Evolutionary conservation across 306 rosid genomes (phyloP), one percentile per base, ranked within the genome.

Genomic region (Mucuna pruriens): DNA sequence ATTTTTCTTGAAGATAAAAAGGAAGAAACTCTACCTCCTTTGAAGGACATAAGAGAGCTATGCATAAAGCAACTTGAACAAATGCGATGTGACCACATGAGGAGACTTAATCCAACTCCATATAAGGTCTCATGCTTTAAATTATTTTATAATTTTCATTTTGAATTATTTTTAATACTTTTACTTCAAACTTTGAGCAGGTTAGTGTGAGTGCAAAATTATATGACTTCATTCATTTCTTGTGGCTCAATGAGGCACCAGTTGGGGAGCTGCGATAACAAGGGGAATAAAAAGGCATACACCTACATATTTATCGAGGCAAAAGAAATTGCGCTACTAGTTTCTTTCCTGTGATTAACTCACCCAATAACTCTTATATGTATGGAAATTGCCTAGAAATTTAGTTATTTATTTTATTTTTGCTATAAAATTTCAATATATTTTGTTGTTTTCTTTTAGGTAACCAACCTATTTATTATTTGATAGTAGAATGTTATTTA

Each of bases 171-270:
- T 34, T 36, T 10, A 19, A 70, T 7, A 10, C 20, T 36, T 55
- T 55, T 45, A 16, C 42, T 33, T 64, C 1, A 51, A 64, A 75
- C 7, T 46, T 57, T 83, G 7, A 75, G 72, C 88, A 94, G 98
- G 98, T 95, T 26, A 91, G 98, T 61, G 99, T 95, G 19, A 95
- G 99, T 83, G 97, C 90, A 7, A 87, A 90, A 26, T 74, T 93
- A 49, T 95, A 95, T 23, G 97, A 95, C 75, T 93, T 93, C 91
- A 95, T 95, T 86, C 99, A 93, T 74, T 89, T 87, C 90, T 73
- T 93, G 80, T 95, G 99, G 99, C 92, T 95, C 75, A 90, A 93
- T 31, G 99, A 95, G 84, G 99, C 99, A 69, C 99, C 99, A 22
- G 97, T 93, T 17, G 97, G 99, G 66, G 99, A 95, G 91, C 78